Evolutionary conservation across 2,329 filamentous ascomycete genomes (phyloP), one percentile per base, ranked within the genome.

Genomic region (Trichoderma afroharzianum): DNA sequence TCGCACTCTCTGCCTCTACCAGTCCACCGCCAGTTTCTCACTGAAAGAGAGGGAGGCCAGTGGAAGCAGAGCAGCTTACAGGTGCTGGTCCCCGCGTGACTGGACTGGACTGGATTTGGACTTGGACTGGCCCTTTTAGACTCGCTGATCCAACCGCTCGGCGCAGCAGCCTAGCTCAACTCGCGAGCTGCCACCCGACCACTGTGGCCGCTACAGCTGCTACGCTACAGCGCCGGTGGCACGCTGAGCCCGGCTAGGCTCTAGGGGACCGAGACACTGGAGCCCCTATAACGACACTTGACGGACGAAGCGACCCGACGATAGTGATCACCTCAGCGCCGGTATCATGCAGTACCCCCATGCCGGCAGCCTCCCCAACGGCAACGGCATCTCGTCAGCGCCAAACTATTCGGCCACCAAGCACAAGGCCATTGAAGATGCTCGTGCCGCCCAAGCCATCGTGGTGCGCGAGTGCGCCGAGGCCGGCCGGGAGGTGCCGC

Each of bases 341-440:
- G 26, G 53, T 57, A 57, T 61, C 28, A 69, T 72, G 71, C 71
- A 69, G 59, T 53, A 63, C 30, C 71, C 30, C 26, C 43, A 69
- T 21, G 57, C 57, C 66, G 66, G 66, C 66, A 69, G 66, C 66
- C 66, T 69, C 66, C 66, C 66, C 66, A 69, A 69, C 57, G 66
- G 66, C 66, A 69, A 69, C 57, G 66, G 66, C 66, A 62, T 69
- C 55, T 43, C 66, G 58, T 57, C 71, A 11, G 47, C 47, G 36
- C 57, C 67, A 33, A 67, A 33, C 61, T 55, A 61, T 24, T 72
- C 71, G 36, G 71, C 62, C 24, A 71, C 68, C 73, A 88, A 87
- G 77, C 82, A 85, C 74, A 88, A 88, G 76, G 89, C 90, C 68
- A 81, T 90, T 39, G 87, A 92, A 77, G 91, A 93, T 85, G 91